Percentiles rank a stretch among this genome's conserved stretches.
Conservation (phyloP, 2,329 filamentous ascomycete genomes). For the Claviceps sp. region DNA sequence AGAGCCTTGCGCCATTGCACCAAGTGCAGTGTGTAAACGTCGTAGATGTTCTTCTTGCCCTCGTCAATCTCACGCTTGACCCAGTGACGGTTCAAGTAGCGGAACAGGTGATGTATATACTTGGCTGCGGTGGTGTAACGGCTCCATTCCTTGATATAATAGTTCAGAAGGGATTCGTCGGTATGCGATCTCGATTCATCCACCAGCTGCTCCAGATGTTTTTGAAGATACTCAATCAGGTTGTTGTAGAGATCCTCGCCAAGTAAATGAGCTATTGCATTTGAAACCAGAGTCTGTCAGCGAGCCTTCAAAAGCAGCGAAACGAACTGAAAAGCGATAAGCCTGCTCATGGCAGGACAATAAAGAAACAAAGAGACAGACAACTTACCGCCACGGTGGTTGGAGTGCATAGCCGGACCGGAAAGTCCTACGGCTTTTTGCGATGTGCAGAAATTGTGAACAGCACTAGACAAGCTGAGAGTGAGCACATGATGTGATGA, state of each 20-base stretch:
- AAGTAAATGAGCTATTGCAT: conserved; percentile 63
- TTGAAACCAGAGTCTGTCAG: background rate
- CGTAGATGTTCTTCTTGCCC: conserved; percentile 95
- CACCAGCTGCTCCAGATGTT: conserved; percentile 61
- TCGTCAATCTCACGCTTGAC: conserved; percentile 98
- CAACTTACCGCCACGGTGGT: conserved; percentile 47
- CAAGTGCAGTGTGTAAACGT: conserved; percentile 92
- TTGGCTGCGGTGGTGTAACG: conserved; percentile 91
- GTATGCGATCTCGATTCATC: conserved; percentile 63
- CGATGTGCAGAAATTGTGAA: conserved; percentile 98
- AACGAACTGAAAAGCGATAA: background rate
- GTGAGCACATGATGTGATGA: conserved; percentile 1
- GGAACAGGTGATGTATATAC: conserved; percentile 94
- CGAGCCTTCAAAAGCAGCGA: background rate
- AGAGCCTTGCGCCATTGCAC: conserved; percentile 92
- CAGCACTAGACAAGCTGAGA: conserved; percentile 47
- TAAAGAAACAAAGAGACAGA: background rate
- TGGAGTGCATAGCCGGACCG: conserved; percentile 24
- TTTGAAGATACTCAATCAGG: conserved; percentile 70
- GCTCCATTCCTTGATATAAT: conserved; percentile 95
- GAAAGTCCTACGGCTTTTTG: conserved; percentile 72
- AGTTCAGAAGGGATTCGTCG: conserved; percentile 79
- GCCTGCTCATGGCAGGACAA: no score
- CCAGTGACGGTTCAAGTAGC: conserved; percentile 96
- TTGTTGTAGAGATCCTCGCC: conserved; percentile 94